Base-by-base conservation (phyloP, 768 basidiomycete genomes). In the Porpolomopsis calyptriformis region DNA sequence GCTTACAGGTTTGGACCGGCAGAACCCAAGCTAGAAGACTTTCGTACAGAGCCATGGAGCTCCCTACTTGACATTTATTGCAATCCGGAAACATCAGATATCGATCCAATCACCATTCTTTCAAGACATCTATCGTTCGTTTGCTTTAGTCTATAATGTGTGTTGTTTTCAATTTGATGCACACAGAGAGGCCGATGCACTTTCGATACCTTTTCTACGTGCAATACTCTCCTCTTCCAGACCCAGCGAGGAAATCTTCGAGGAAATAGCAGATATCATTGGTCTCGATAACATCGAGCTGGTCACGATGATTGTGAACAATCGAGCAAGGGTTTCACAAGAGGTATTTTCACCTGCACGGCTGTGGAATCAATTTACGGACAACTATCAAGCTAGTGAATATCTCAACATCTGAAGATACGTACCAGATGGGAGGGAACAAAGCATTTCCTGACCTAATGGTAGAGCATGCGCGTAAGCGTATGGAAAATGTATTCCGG, bases 201-300 rank as follows among this genome's bases (percentile, higher is more conserved):
- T 53, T 39, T 52, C 57, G 35, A 42, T 68, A 4, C 53, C 59
- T 26, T 54, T 63, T n/a, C 48, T 73, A 27, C 47, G 49, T 20
- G 46, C 55, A 7, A 60, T 74, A 27, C 62, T 87, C 12, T 69
- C 71, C 1, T 77, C 77, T 4, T 52, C 64, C 19, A 68, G 66
- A 31, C 64, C 68, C 4, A 71, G 83, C 52, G 86, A 91, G 24
- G 77, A 75, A 18, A 83, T 96, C 24, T 85, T 88, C 22, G 76
- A 66, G 22, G 83, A 88, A 53, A 60, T 97, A 8, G 76, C 74
- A 6, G 92, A 96, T 49, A 65, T 87, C 8, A 60, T 93, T 39
- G 94, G 92, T 2, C 88, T 82, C 58, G 86, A 94, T 41, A 75
- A 83, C 14, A 77, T 97, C 40, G 87, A 88, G 22, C 65, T 91